Percentiles rank a stretch among this genome's conserved stretches.
phyloP scores from a whole-genome alignment of 1,284 basidiomycete genomes.

The Ustilago tritici region DNA sequence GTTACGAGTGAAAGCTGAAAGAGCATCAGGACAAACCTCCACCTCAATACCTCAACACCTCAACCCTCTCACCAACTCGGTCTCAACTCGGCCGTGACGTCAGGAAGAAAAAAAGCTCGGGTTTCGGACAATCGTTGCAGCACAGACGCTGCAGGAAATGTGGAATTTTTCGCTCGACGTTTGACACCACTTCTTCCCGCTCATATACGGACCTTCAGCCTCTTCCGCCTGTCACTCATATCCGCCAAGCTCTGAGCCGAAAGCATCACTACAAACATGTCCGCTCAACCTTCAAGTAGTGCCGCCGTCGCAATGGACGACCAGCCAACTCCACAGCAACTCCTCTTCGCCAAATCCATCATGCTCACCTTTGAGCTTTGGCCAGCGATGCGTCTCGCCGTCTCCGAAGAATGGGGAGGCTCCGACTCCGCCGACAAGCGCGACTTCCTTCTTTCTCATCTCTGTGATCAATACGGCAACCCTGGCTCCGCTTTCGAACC shows the following conservation, averaged over 20 bases:
- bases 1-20: neutral
- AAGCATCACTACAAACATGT: constrained; percentile 11
- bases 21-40: constrained; percentile 21
- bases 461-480: constrained; percentile 63
- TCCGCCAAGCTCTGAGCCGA: neutral
- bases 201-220: neutral
- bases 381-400: constrained; percentile 66
- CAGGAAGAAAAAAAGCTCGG: constrained; percentile 2
- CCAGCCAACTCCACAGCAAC: constrained; percentile 55
- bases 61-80: neutral
- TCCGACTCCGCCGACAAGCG: constrained; percentile 61
- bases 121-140: constrained; percentile 13
- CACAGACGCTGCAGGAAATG: constrained; percentile 23
- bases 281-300: constrained; percentile 26
- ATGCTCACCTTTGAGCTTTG: constrained; percentile 63
- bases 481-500: constrained; percentile 47
- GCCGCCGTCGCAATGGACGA: constrained; percentile 15
- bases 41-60: constrained; percentile 23
- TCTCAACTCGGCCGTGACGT: constrained; percentile 17
- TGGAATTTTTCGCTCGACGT: constrained; percentile 6
- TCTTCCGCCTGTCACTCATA: neutral
- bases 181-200: constrained; percentile 4
- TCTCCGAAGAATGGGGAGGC: constrained; percentile 67
- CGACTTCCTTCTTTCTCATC: constrained; percentile 62
- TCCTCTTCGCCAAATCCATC: constrained; percentile 65